Conservation (phyloP, 164 flowering plant genomes). For the Taxillus chinensis region DNA sequence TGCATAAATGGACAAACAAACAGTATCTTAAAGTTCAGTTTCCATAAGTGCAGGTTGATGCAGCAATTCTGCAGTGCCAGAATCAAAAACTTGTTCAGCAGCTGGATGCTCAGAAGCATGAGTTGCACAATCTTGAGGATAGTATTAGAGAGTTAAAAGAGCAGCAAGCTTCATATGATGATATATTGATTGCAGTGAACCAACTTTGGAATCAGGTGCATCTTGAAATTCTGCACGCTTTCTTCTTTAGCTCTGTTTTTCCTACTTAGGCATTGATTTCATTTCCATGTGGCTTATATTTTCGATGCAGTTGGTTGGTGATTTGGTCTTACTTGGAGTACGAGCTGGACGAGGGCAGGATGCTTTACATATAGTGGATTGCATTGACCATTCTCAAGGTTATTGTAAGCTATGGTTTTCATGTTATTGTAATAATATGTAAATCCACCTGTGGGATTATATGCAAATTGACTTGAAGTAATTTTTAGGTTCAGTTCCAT, state of each 20-base stretch:
- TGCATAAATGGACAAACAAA: not conserved
- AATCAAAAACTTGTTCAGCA: slow-evolving; percentile 91
- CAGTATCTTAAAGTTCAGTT: not conserved
- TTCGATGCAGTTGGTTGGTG: slow-evolving; percentile 64
- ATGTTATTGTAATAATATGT: not conserved
- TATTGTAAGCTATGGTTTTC: slow-evolving; percentile 3
- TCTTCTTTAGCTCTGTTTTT: not conserved
- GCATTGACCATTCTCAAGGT: slow-evolving; percentile 47
- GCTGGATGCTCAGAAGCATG: slow-evolving; percentile 65
- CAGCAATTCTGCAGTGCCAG: slow-evolving; percentile 66
- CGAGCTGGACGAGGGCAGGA: slow-evolving; percentile 52
- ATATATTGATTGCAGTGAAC: slow-evolving; percentile 47
- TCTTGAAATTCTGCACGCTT: not conserved
- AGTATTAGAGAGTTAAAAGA: slow-evolving; percentile 50
- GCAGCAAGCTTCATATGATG: slow-evolving; percentile 66
- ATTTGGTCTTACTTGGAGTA: slow-evolving; percentile 61
- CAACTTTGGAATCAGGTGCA: slow-evolving; percentile 81
- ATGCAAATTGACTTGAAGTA: slow-evolving; percentile 7
- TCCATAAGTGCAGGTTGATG: slow-evolving; percentile 55
- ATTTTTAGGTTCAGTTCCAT: slow-evolving; percentile 47
- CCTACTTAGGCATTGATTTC: not conserved
- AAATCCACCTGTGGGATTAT: not conserved
- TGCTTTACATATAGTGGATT: slow-evolving; percentile 39
- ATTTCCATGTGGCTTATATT: not conserved
- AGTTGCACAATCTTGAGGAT: slow-evolving; percentile 55